Conservation (phyloP, 2,329 filamentous ascomycete species). For the Aspergillus sp. region DNA sequence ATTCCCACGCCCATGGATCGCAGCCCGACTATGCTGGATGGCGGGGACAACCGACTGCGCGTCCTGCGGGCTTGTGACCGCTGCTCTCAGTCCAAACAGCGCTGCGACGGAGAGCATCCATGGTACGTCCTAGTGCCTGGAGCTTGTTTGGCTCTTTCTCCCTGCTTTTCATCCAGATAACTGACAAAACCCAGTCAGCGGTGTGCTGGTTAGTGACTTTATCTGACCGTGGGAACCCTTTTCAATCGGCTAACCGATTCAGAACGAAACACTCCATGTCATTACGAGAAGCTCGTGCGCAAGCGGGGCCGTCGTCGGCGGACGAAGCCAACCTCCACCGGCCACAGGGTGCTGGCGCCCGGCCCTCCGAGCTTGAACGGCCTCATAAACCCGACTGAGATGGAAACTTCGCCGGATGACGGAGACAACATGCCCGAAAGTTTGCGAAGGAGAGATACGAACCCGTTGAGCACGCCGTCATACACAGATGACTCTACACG, state of each 20-base stretch:
- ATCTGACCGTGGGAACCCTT: neutral
- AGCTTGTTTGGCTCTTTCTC: too few relatives aligned
- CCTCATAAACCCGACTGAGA: neutral
- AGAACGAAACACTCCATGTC: constrained; percentile 5
- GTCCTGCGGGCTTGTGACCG: constrained; percentile 10
- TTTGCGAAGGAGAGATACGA: neutral
- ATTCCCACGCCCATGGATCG: neutral
- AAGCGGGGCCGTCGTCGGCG: constrained; percentile 9
- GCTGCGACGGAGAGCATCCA: constrained; percentile 7
- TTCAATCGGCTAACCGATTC: neutral
- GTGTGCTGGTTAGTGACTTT: constrained; percentile 8
- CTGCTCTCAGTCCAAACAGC: constrained; percentile 11
- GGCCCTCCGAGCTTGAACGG: constrained; percentile 1
- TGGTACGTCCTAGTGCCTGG: neutral
- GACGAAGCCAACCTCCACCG: neutral
- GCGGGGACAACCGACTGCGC: constrained; percentile 7
- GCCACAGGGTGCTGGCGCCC: constrained; percentile 3
- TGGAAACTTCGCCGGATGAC: neutral
- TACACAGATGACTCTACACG: constrained; percentile 8
- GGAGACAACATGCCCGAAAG: neutral
- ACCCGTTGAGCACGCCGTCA: constrained; percentile 3
- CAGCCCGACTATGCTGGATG: neutral
- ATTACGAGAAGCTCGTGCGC: constrained; percentile 9
- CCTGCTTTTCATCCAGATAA: neutral
- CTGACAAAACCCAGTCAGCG: constrained; percentile 1